These are phyloP conservation scores for Exophiala aquamarina DNA, from an alignment of 2,329 filamentous ascomycete genomes.

Conservation along the genomic window DNA sequence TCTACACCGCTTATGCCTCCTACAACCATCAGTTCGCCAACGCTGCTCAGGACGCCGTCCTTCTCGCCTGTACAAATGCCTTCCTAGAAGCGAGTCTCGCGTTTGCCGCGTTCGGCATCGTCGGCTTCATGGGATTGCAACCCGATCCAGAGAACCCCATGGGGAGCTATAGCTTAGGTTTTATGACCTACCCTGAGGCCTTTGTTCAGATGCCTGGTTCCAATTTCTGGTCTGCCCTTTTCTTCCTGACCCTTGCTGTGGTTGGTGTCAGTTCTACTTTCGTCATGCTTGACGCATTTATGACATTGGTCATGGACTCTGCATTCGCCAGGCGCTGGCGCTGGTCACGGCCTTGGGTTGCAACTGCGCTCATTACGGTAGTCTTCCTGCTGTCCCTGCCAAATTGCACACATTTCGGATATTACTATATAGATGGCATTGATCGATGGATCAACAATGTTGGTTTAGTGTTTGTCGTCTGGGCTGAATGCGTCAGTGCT, in stretches of 20 bases:
- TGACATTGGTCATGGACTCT: slow-evolving; percentile 53
- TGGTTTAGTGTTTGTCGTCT: slow-evolving; percentile 56
- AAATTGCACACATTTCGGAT: slow-evolving; percentile 57
- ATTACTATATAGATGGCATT: slow-evolving; percentile 52
- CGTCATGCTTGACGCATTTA: slow-evolving; percentile 56
- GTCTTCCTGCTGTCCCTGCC: slow-evolving; percentile 55
- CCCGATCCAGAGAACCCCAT: slow-evolving; percentile 40
- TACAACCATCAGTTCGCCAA: slow-evolving; percentile 56
- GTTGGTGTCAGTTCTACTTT: slow-evolving; percentile 57
- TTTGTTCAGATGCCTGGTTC: slow-evolving; percentile 54
- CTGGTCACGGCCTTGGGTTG: slow-evolving; percentile 44
- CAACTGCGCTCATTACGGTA: slow-evolving; percentile 45
- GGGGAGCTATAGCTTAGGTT: slow-evolving; percentile 56
- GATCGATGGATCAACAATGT: slow-evolving; percentile 57
- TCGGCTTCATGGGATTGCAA: slow-evolving; percentile 43
- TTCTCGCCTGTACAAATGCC: slow-evolving; percentile 1
- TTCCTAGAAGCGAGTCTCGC: slow-evolving; percentile 38
- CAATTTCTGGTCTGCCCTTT: slow-evolving; percentile 55
- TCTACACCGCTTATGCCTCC: slow-evolving; percentile 55
- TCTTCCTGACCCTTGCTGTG: slow-evolving; percentile 57
- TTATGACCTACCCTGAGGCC: slow-evolving; percentile 54
- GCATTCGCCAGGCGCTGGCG: slow-evolving; percentile 26
- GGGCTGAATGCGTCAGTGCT: slow-evolving; percentile 50
- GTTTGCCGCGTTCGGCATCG: slow-evolving; percentile 52
- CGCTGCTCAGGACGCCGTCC: slow-evolving; percentile 53